Percentiles rank a stretch among this genome's conserved stretches.
Evolutionary conservation across 768 basidiomycete species (phyloP).

Genomic region (Kondoa malvinella): DNA sequence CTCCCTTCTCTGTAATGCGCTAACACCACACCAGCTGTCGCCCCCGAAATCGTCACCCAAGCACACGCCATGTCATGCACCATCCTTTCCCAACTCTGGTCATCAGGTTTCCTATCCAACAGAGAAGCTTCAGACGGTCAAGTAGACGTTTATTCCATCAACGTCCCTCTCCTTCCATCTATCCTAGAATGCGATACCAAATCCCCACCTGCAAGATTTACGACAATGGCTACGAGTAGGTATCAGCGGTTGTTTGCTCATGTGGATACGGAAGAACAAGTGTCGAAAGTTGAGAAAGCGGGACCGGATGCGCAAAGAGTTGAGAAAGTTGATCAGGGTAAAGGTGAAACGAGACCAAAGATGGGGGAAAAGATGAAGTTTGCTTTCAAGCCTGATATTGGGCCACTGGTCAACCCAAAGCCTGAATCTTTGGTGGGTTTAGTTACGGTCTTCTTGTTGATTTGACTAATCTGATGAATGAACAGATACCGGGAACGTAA

Average conservation of each 20-base stretch:
- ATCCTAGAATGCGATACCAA: slow-evolving; percentile 11
- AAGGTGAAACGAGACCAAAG: background rate
- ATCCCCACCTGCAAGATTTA: slow-evolving; percentile 9
- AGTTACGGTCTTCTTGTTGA: background rate
- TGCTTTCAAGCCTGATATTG: slow-evolving; percentile 14
- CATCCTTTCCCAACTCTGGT: slow-evolving; percentile 59
- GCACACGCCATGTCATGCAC: slow-evolving; percentile 52
- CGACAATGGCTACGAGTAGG: slow-evolving; percentile 8
- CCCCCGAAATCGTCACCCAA: slow-evolving; percentile 44
- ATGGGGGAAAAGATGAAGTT: slow-evolving; percentile 1
- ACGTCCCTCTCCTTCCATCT: slow-evolving; percentile 8
- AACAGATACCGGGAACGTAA: background rate
- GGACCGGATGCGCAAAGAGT: slow-evolving; percentile 8
- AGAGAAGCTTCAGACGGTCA: slow-evolving; percentile 38
- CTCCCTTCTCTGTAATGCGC: too few relatives aligned
- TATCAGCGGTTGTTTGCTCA: slow-evolving; percentile 16
- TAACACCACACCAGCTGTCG: too few relatives aligned
- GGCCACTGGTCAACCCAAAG: slow-evolving; percentile 12
- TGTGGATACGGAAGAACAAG: background rate
- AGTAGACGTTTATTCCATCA: slow-evolving; percentile 55
- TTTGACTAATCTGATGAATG: background rate
- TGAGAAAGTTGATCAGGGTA: background rate
- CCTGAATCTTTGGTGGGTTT: background rate
- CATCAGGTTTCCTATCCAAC: slow-evolving; percentile 37
- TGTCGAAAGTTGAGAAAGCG: slow-evolving; percentile 3